A percentile compares a stretch with the other conserved stretches of the same genome.
phyloP scores from a whole-genome alignment of 2,329 filamentous ascomycete species.

The Fusarium phyllophilum region DNA sequence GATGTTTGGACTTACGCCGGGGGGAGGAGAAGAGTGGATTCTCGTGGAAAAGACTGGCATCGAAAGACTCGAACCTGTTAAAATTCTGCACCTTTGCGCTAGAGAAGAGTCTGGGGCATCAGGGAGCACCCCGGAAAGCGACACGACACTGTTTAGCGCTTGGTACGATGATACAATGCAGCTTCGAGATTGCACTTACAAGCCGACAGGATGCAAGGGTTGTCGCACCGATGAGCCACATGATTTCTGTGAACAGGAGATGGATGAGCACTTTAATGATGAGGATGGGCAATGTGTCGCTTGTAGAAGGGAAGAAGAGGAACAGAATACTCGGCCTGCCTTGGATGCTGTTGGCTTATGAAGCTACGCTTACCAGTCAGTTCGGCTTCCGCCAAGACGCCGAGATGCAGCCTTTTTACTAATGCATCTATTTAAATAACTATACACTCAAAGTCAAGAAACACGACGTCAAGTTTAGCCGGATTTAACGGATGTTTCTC shows the following conservation, averaged over 20 bases:
- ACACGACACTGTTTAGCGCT: not conserved
- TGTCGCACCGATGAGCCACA: conserved; percentile 7
- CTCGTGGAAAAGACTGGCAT: not conserved
- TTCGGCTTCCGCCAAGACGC: not conserved
- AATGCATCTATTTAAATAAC: no score
- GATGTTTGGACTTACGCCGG: not conserved
- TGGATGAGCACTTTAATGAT: conserved; percentile 25
- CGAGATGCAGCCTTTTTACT: rapidly evolving
- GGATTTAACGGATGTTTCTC: no score
- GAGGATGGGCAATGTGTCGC: conserved; percentile 28
- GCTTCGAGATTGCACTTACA: conserved; percentile 19
- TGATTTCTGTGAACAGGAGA: conserved; percentile 6
- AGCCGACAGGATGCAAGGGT: not conserved
- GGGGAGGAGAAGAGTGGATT: conserved; percentile 15
- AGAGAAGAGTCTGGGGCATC: not conserved
- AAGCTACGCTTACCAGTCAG: not conserved
- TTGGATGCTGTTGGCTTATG: not conserved
- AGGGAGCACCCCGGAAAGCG: not conserved
- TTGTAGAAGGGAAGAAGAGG: conserved; percentile 10
- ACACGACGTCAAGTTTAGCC: rapidly evolving
- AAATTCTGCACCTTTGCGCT: not conserved
- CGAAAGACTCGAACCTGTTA: not conserved
- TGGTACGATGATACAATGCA: not conserved
- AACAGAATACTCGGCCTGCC: not conserved
- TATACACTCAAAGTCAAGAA: not conserved